Percentiles rank a stretch among this genome's conserved stretches.
Conservation (phyloP, 2,329 filamentous ascomycete genomes). For the Pezicula rhizophila region DNA sequence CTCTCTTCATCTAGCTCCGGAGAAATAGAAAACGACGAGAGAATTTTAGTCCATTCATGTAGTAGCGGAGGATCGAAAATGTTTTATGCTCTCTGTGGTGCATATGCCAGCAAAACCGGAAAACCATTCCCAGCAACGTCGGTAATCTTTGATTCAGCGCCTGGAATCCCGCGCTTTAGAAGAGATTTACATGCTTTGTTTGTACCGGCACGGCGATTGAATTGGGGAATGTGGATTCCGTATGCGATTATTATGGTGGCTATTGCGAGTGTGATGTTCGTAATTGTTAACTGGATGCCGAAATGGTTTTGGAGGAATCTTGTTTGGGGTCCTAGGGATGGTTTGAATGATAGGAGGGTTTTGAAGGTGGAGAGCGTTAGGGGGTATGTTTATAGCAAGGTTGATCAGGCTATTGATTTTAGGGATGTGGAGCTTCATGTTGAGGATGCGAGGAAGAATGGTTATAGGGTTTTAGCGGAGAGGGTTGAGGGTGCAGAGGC, state of each 20-base stretch:
- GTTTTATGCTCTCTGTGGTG: constrained; percentile 12
- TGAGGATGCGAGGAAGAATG: constrained; percentile 10
- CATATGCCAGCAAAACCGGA: constrained; percentile 9
- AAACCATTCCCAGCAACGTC: constrained; percentile 11
- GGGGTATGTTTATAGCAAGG: constrained; percentile 24
- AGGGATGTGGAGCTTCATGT: constrained; percentile 18
- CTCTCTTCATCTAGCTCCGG: constrained; percentile 1
- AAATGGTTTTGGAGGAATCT: constrained; percentile 18
- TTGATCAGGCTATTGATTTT: constrained; percentile 17
- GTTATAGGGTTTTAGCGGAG: constrained; percentile 6
- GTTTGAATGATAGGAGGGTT: constrained; percentile 12
- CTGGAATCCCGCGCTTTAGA: constrained; percentile 21
- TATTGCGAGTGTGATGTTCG: constrained; percentile 9
- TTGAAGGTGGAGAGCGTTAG: constrained; percentile 9
- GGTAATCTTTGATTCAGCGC: constrained; percentile 17
- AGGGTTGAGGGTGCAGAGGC: too few species aligned
- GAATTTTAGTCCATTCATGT: constrained; percentile 47
- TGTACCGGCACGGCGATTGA: constrained; percentile 7
- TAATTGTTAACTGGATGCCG: constrained; percentile 17
- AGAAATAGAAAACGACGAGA: constrained; percentile 18
- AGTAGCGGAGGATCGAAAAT: constrained; percentile 45
- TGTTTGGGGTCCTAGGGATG: constrained; percentile 17
- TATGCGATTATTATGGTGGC: constrained; percentile 5
- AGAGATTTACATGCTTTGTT: constrained; percentile 18
- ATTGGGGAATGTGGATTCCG: constrained; percentile 13